Percentiles rank a stretch among this genome's conserved stretches.
These are phyloP conservation scores for Solanum microdontum DNA, from an alignment of 257 asterid genomes.

Conservation along the genomic window DNA sequence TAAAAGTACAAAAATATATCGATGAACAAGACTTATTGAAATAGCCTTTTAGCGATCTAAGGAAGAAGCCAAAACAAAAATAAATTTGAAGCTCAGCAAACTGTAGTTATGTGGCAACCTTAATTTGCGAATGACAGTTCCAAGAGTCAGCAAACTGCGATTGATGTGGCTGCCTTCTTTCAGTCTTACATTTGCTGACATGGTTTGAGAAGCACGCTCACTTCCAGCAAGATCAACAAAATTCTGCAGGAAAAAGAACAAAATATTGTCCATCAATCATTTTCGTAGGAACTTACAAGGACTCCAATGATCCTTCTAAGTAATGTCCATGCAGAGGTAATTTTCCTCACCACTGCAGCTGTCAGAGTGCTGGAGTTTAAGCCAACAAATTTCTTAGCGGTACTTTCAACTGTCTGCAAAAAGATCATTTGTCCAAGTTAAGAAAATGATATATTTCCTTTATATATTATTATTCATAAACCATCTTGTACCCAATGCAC, in stretches of 20 bases:
- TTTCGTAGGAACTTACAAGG: neutral
- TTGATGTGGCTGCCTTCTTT: slow-evolving; percentile 93
- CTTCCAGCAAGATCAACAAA: slow-evolving; percentile 97
- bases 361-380: slow-evolving; percentile 52
- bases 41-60: neutral
- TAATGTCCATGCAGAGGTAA: neutral
- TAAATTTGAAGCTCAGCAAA: neutral
- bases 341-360: slow-evolving; percentile 72
- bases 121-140: slow-evolving; percentile 85
- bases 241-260: slow-evolving; percentile 23
- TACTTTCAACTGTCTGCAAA: slow-evolving; percentile 73
- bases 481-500: neutral
- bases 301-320: neutral
- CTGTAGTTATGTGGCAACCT: slow-evolving; percentile 27
- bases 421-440: neutral
- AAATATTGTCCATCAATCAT: neutral
- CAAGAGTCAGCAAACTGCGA: slow-evolving; percentile 88
- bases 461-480: neutral
- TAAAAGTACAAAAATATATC: neutral
- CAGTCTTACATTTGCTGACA: slow-evolving; percentile 51
- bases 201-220: slow-evolving; percentile 86
- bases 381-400: slow-evolving; percentile 33
- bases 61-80: neutral
- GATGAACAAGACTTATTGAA: neutral
- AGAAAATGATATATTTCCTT: neutral